Base-by-base conservation (phyloP, 129 eudicot species). In the Oenanthe sinensis region DNA sequence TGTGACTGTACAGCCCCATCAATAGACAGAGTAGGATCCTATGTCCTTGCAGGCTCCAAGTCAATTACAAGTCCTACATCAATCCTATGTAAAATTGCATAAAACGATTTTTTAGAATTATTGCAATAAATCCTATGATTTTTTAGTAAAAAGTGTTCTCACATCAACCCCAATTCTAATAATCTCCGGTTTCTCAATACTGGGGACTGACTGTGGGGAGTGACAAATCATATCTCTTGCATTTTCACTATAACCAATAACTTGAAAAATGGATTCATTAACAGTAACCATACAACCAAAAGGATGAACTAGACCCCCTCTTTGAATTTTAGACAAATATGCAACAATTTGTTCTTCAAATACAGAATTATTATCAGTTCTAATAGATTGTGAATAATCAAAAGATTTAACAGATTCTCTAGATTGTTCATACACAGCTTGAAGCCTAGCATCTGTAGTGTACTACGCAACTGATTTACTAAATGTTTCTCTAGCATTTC, bases 31-130 rank as follows among this genome's bases (percentile, higher is more conserved):
- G 90, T 74, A 28, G 91, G 90, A 71, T 91, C 97, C 75, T 87
- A 62, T 12, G 87, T 81, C 24, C 73, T 77, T 75, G 91, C 90
- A 28, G 97, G 93, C 83, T 89, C 97, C 85, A 91, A 87, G 88
- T 91, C 97, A 79, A 91, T 89, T 78, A 91, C 89, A 77, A 87
- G 52, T 12, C 93, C 93, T 37, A 89, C 93, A 87, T 89, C 93
- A 81, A 91, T 89, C 65, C 93, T 85, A 81, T 91, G 97, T 4
- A 91, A 79, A 77, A 91, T 87, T 28, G 97, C 97, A 50, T 87
- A 87, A 86, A 89, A 91, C 4, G 93, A 88, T 77, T 82, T 89
- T 4, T 80, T 79, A 43, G 80, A 84, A 47, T 67, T 83, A 72
- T 79, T 84, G 49, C 87, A 89, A 77, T 86, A 87, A 54, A 91